Evolutionary conservation across 2,329 filamentous ascomycete genomes (phyloP).

Genomic region (Leptosphaerulina australis): DNA sequence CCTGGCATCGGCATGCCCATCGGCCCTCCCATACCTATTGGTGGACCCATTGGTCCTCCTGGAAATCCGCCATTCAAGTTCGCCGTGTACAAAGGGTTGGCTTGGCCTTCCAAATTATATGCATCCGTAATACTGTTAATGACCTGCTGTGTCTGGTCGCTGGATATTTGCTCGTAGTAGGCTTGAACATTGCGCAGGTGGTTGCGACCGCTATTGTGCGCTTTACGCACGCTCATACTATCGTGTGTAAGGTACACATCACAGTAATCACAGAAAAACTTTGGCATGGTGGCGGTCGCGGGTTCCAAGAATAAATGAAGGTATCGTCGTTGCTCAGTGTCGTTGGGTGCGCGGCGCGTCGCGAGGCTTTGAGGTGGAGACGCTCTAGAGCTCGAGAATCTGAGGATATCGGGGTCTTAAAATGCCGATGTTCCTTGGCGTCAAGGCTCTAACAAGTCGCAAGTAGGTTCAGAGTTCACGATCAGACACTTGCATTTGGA

Average conservation of each 20-base stretch:
- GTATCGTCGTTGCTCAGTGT: not conserved
- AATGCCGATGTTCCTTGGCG: slow-evolving; percentile 27
- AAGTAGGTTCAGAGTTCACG: no score
- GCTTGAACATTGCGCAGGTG: slow-evolving; percentile 97
- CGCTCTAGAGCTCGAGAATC: slow-evolving; percentile 24
- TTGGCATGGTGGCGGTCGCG: slow-evolving; percentile 25
- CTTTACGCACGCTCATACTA: slow-evolving; percentile 99
- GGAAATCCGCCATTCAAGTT: slow-evolving; percentile 57
- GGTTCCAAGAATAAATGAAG: not conserved
- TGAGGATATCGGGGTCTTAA: slow-evolving; percentile 21
- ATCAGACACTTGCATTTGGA: no score
- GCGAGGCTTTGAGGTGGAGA: slow-evolving; percentile 25
- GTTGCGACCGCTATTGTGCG: slow-evolving; percentile 95
- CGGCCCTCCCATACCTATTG: slow-evolving; percentile 27
- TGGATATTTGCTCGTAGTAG: slow-evolving; percentile 98
- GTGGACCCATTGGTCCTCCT: slow-evolving; percentile 32
- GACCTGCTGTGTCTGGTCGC: slow-evolving; percentile 97
- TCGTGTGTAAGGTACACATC: slow-evolving; percentile 99
- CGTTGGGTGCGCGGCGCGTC: slow-evolving; percentile 21
- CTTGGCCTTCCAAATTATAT: slow-evolving; percentile 92
- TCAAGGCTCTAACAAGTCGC: no score
- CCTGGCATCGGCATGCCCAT: slow-evolving; percentile 30
- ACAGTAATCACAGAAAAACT: slow-evolving; percentile 80
- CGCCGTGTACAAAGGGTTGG: slow-evolving; percentile 76
- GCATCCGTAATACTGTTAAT: slow-evolving; percentile 98